Evolutionary conservation across 202 grass and related monocot genomes (phyloP).

Genomic region (Brachypodium distachyon): DNA sequence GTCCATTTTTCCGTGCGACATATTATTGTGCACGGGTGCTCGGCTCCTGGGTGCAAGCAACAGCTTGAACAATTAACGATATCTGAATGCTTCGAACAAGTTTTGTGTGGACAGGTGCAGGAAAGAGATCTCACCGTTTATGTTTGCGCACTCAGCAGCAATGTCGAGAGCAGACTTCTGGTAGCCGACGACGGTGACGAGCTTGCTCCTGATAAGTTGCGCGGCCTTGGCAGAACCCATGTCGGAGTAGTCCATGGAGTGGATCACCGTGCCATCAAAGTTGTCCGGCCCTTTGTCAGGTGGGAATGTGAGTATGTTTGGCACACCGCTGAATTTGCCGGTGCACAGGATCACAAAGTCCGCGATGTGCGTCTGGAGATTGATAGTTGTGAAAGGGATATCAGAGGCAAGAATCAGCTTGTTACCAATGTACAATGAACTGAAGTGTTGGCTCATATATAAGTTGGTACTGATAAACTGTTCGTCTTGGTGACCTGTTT

Average conservation of each 20-base stretch:
- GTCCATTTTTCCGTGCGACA: neutral
- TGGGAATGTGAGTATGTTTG: constrained; percentile 34
- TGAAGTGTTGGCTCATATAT: neutral
- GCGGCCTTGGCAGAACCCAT: constrained; percentile 16
- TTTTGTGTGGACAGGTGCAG: neutral
- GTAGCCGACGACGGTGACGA: constrained; percentile 36
- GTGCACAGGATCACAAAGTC: constrained; percentile 57
- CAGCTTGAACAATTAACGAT: neutral
- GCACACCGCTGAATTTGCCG: constrained; percentile 43
- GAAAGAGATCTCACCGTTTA: constrained; percentile 18
- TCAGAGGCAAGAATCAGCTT: neutral
- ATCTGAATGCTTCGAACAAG: neutral
- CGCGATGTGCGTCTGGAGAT: constrained; percentile 10
- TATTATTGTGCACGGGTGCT: constrained; percentile 43
- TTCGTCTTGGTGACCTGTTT: neutral
- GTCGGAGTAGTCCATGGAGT: constrained; percentile 49
- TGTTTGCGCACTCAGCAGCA: constrained; percentile 27
- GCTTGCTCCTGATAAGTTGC: constrained; percentile 30
- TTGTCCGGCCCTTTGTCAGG: constrained; percentile 20
- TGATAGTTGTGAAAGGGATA: neutral
- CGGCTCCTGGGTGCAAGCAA: neutral
- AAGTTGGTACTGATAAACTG: neutral
- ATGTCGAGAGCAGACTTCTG: constrained; percentile 48
- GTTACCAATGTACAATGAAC: neutral
- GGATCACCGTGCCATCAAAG: constrained; percentile 33